A percentile compares a stretch with the other conserved stretches of the same genome.
Conservation (phyloP, 257 asterid species). For the Prunella vulgaris region DNA sequence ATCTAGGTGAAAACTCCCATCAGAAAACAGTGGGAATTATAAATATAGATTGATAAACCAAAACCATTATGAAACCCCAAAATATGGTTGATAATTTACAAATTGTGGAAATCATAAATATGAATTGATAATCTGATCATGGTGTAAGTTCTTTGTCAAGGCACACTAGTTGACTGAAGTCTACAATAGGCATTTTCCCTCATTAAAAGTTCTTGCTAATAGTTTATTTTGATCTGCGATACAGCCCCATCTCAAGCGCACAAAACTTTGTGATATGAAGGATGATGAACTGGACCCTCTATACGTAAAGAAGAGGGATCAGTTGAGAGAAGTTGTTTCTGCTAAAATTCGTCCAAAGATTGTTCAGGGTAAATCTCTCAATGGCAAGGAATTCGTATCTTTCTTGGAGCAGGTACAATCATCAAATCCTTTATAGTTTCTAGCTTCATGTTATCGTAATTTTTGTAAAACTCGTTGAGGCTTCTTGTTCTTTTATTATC, state of each 20-base stretch:
- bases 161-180: background rate
- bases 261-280: constrained; percentile 91
- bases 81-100: background rate
- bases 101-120: too few relatives aligned
- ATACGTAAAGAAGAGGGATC: constrained; percentile 78
- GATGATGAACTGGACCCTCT: constrained; percentile 77
- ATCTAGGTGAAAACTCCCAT: too few relatives aligned
- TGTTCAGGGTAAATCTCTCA: constrained; percentile 93
- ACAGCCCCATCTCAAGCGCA: constrained; percentile 97
- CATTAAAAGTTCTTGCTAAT: constrained; percentile 11
- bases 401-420: constrained; percentile 79
- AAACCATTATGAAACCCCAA: background rate
- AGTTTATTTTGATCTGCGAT: constrained; percentile 23
- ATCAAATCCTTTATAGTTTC: constrained; percentile 24
- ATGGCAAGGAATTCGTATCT: constrained; percentile 84
- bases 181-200: constrained; percentile 10
- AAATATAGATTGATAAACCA: background rate
- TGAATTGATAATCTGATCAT: too few relatives aligned
- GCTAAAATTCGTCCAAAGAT: constrained; percentile 87
- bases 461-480: background rate
- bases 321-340: constrained; percentile 71
- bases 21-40: background rate
- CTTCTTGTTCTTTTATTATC: background rate
- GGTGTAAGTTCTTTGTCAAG: background rate
- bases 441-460: constrained; percentile 1